Percentiles rank a stretch among this genome's conserved stretches.
Evolutionary conservation across 1,139 yeast genomes (phyloP).

Genomic region (Geotrichum aggregatum): DNA sequence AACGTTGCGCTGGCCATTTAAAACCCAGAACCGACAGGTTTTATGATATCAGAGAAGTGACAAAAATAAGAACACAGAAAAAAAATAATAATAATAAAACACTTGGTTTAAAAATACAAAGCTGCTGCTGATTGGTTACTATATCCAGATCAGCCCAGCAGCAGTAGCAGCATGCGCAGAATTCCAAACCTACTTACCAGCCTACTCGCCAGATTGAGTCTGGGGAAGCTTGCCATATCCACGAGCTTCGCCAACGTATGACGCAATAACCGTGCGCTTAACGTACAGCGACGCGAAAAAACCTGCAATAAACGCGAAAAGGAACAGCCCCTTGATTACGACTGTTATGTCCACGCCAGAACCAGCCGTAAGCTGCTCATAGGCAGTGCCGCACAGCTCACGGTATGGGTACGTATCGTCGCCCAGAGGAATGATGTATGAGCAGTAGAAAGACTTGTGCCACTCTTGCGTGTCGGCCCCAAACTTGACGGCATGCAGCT

Average conservation of each 20-base stretch:
- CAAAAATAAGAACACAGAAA: no score
- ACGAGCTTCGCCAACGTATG: constrained; percentile 1
- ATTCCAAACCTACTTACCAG: no score
- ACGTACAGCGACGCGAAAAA: neutral
- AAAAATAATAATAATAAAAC: no score
- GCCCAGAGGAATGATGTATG: constrained; percentile 19
- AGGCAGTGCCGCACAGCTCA: constrained; percentile 19
- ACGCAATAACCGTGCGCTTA: constrained; percentile 1
- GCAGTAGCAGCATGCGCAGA: no score
- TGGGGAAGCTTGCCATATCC: constrained; percentile 9
- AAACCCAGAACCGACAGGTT: no score
- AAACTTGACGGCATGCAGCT: constrained; percentile 20
- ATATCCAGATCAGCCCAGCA: no score
- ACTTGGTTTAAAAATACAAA: neutral
- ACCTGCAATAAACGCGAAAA: neutral
- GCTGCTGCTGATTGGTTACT: no score
- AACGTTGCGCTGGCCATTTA: no score
- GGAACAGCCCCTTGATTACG: neutral
- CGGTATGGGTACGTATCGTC: constrained; percentile 15
- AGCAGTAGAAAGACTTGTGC: constrained; percentile 21
- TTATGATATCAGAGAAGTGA: no score
- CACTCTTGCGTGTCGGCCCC: constrained; percentile 18
- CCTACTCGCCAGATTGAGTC: no score
- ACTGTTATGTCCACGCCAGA: neutral
- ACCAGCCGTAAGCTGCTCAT: constrained; percentile 17